A percentile compares a stretch with the other conserved stretches of the same genome.
phyloP scores from a whole-genome alignment of 2,329 filamentous ascomycete genomes.

The Rutstroemia sydowiana region DNA sequence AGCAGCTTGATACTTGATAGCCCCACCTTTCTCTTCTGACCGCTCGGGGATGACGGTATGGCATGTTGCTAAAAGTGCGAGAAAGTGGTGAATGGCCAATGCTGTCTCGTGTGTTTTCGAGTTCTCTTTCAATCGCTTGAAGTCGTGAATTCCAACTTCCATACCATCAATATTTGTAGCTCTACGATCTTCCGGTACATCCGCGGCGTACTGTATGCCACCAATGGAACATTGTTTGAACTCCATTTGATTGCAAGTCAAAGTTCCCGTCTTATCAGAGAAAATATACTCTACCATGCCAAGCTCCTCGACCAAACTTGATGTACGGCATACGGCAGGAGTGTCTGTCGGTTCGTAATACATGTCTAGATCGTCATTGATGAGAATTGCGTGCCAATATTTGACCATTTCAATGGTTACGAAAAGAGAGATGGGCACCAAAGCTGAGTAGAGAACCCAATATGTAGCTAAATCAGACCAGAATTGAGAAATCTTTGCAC shows the following conservation, averaged over 20 bases:
- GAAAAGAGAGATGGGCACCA: conserved; percentile 96
- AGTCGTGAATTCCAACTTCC: conserved; percentile 65
- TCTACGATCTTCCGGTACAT: conserved; percentile 82
- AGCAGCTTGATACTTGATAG: conserved; percentile 96
- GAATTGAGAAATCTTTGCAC: conserved; percentile 64
- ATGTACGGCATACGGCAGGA: conserved; percentile 90
- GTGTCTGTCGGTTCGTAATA: conserved; percentile 96
- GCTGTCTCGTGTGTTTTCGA: conserved; percentile 48
- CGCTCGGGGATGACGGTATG: conserved; percentile 96
- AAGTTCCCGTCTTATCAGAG: conserved; percentile 92
- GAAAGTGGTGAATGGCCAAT: conserved; percentile 71
- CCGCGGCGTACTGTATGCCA: conserved; percentile 88
- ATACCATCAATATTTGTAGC: conserved; percentile 70
- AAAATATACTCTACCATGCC: conserved; percentile 99
- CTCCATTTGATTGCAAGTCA: conserved; percentile 99
- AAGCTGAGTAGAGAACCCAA: conserved; percentile 93
- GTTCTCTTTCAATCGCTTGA: conserved; percentile 55
- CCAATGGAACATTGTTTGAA: conserved; percentile 93
- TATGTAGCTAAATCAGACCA: conserved; percentile 95
- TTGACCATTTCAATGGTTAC: conserved; percentile 97
- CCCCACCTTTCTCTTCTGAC: conserved; percentile 65
- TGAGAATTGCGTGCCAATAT: conserved; percentile 95
- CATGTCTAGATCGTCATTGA: conserved; percentile 95
- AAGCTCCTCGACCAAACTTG: conserved; percentile 90
- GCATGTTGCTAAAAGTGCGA: conserved; percentile 79